Evolutionary conservation across 2,329 filamentous ascomycete species (phyloP).

Genomic region (Fusarium bulbicola): DNA sequence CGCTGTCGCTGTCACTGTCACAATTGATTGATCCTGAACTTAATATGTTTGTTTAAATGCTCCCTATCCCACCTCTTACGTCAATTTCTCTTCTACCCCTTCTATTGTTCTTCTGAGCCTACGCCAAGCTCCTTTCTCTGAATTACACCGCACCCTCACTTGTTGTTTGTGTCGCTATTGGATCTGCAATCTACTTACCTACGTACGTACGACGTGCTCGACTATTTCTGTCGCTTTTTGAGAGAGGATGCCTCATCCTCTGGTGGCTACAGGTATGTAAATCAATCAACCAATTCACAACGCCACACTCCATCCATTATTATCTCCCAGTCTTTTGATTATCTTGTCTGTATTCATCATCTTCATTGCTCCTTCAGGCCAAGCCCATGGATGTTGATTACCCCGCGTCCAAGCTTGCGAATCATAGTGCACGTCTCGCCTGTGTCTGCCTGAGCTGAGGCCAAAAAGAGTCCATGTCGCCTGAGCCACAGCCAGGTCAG

Average conservation of each 20-base stretch:
- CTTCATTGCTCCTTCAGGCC: neutral
- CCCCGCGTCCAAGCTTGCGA: slow-evolving; percentile 39
- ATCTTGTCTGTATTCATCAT: neutral
- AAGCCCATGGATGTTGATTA: slow-evolving; percentile 19
- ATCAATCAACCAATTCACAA: neutral
- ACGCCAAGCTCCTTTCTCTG: neutral
- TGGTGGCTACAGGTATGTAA: slow-evolving; percentile 37
- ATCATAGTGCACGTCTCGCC: slow-evolving; percentile 29
- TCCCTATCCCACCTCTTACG: slow-evolving; percentile 6
- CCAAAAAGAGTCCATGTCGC: slow-evolving; percentile 28
- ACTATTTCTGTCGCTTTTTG: neutral
- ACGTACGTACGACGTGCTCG: neutral
- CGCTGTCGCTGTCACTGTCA: neutral
- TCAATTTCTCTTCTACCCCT: neutral
- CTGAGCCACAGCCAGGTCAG: slow-evolving; percentile 27
- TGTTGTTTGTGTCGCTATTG: neutral
- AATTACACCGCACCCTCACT: neutral
- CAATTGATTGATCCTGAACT: slow-evolving; percentile 6
- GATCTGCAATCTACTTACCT: neutral
- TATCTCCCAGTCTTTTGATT: neutral
- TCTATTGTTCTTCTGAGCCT: neutral
- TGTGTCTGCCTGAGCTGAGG: slow-evolving; percentile 25
- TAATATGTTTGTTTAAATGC: slow-evolving; percentile 18
- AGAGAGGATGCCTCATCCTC: slow-evolving; percentile 33
- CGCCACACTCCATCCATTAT: neutral